Evolutionary conservation across 169 alveolate genomes (phyloP).

Genomic region (Eimeria necatrix): DNA sequence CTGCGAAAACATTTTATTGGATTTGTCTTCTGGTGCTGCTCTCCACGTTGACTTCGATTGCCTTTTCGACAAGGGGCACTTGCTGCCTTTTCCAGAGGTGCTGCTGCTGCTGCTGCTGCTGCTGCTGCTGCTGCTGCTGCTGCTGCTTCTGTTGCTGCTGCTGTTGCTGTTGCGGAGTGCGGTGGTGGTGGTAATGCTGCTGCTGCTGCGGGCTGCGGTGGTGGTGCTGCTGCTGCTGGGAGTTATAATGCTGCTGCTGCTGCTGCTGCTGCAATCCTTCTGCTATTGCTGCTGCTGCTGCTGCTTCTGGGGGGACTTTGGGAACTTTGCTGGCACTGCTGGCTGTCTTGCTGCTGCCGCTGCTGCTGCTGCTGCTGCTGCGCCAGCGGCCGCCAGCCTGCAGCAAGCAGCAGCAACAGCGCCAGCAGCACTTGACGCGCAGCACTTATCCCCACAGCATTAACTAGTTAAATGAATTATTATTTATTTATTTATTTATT

Average conservation of each 20-base stretch:
- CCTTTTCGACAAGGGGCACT: slow-evolving; percentile 97
- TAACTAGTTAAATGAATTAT: no score
- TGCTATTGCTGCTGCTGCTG: no score
- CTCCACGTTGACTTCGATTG: slow-evolving; percentile 99
- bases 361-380: background rate
- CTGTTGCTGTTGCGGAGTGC: background rate
- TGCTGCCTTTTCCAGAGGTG: slow-evolving; percentile 97
- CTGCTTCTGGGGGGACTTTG: background rate
- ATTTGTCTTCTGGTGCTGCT: slow-evolving; percentile 93
- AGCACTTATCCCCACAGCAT: no score
- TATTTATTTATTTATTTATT: no score
- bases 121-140: background rate
- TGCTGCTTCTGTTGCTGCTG: background rate
- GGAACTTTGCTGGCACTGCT: background rate
- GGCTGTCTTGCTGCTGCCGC: background rate
- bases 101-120: background rate
- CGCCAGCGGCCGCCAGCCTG: no score
- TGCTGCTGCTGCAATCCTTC: background rate
- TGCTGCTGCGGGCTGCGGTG: background rate
- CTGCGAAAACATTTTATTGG: slow-evolving; percentile 97
- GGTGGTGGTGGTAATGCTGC: background rate
- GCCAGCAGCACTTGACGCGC: no score
- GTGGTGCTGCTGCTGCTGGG: background rate
- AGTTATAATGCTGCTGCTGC: background rate
- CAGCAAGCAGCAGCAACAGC: no score